Evolutionary conservation across 345 rosid genomes (phyloP).

Genomic region (Pseudoturritis turrita): DNA sequence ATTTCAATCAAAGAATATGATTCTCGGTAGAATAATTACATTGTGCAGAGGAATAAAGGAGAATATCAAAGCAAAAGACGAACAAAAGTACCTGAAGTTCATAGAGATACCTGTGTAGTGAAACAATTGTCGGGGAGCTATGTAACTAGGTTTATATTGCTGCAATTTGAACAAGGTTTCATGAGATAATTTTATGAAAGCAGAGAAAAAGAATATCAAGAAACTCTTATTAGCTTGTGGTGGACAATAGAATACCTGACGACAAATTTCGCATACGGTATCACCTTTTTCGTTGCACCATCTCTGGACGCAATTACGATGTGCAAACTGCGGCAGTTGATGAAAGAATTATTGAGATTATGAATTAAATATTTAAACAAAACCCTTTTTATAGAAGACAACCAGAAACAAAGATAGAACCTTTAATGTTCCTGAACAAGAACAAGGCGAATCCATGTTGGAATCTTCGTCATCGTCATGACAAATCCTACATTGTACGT

Average conservation of each 20-base stretch:
- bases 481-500: conserved; percentile 78
- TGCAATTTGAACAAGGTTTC: conserved; percentile 32
- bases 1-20: not conserved
- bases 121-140: conserved; percentile 52
- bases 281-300: conserved; percentile 93
- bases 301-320: conserved; percentile 73
- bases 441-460: conserved; percentile 79
- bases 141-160: conserved; percentile 66
- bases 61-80: not conserved
- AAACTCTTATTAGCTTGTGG: not conserved
- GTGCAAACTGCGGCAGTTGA: conserved; percentile 63
- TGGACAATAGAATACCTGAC: conserved; percentile 55
- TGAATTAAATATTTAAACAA: not conserved
- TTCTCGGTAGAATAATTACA: not conserved
- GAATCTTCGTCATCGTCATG: conserved; percentile 78
- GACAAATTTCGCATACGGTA: conserved; percentile 75
- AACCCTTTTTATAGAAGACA: not conserved
- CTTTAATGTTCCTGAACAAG: conserved; percentile 88
- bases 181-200: not conserved
- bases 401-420: conserved; percentile 30
- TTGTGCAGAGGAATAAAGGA: not conserved
- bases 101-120: conserved; percentile 48
- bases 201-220: not conserved
- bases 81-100: conserved; percentile 52
- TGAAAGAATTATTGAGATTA: not conserved